These are phyloP conservation scores for Beauveria varroae DNA, from an alignment of 2,329 filamentous ascomycete species.

Conservation along the genomic window DNA sequence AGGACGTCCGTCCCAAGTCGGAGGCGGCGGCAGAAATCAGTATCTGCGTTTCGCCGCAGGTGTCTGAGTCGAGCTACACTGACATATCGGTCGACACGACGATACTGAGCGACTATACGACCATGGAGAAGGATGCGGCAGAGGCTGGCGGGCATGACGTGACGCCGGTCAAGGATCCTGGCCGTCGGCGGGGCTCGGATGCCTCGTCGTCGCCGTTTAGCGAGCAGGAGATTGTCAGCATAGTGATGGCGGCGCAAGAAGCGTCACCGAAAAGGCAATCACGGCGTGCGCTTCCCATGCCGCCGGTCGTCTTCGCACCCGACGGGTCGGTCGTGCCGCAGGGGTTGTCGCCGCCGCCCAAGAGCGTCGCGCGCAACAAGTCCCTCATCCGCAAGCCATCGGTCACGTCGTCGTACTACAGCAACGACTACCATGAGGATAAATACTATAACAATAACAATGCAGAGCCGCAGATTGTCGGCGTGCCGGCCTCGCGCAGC, in stretches of 20 bases:
- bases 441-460: background rate
- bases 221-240: slow-evolving; percentile 26
- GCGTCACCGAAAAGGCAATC: background rate
- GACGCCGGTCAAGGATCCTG: slow-evolving; percentile 6
- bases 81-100: slow-evolving; percentile 16
- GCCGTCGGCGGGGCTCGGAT: slow-evolving; percentile 6
- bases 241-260: slow-evolving; percentile 20
- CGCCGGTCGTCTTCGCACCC: slow-evolving; percentile 18
- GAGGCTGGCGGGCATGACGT: slow-evolving; percentile 4
- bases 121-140: background rate
- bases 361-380: slow-evolving; percentile 11
- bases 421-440: background rate
- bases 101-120: background rate
- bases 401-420: slow-evolving; percentile 21
- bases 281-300: slow-evolving; percentile 22
- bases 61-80: slow-evolving; percentile 19
- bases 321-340: slow-evolving; percentile 22
- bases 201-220: slow-evolving; percentile 25
- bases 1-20: slow-evolving; percentile 15
- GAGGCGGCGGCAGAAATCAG: background rate
- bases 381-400: background rate
- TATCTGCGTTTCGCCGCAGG: background rate
- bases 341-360: slow-evolving; percentile 21
- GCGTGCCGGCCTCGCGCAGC: background rate
- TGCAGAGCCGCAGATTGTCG: too few species aligned